phyloP scores from a whole-genome alignment of 1,284 basidiomycete species.

The Microbotryum saponariae region DNA sequence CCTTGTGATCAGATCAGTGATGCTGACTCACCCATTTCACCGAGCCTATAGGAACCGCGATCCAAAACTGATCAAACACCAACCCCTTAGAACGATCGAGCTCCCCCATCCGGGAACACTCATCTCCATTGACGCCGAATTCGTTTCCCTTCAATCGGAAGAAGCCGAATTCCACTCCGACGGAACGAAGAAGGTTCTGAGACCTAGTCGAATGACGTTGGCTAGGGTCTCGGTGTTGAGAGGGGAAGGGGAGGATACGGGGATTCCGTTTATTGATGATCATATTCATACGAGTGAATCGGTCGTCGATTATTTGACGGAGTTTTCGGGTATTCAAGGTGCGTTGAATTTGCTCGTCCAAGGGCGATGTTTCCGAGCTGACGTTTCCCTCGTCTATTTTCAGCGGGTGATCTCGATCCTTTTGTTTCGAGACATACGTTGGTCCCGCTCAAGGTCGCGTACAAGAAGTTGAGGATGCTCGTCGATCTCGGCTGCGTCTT shows the following conservation, averaged over 20 bases:
- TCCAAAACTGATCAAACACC: constrained; percentile 64
- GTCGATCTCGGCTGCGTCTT: constrained; percentile 95
- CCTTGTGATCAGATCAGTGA: no score
- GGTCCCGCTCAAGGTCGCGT: constrained; percentile 89
- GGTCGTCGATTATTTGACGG: constrained; percentile 93
- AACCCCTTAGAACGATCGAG: constrained; percentile 63
- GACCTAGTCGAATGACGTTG: constrained; percentile 81
- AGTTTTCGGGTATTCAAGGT: constrained; percentile 94
- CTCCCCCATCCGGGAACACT: constrained; percentile 76
- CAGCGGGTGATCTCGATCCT: constrained; percentile 87
- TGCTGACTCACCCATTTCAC: neutral
- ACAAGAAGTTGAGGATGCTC: constrained; percentile 91
- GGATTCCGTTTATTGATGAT: constrained; percentile 91
- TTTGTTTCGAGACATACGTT: constrained; percentile 74
- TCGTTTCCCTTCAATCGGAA: constrained; percentile 92
- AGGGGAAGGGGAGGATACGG: constrained; percentile 69
- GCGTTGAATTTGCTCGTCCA: constrained; percentile 36
- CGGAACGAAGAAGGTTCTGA: constrained; percentile 82
- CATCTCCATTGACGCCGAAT: constrained; percentile 94
- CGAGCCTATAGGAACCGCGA: constrained; percentile 59
- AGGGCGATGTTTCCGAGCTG: neutral
- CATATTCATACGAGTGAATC: constrained; percentile 92
- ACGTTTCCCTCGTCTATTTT: neutral
- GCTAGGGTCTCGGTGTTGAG: constrained; percentile 91
- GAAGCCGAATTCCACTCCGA: constrained; percentile 92